phyloP scores from a whole-genome alignment of 257 asterid genomes.

The Dorcoceras hygrometricum region DNA sequence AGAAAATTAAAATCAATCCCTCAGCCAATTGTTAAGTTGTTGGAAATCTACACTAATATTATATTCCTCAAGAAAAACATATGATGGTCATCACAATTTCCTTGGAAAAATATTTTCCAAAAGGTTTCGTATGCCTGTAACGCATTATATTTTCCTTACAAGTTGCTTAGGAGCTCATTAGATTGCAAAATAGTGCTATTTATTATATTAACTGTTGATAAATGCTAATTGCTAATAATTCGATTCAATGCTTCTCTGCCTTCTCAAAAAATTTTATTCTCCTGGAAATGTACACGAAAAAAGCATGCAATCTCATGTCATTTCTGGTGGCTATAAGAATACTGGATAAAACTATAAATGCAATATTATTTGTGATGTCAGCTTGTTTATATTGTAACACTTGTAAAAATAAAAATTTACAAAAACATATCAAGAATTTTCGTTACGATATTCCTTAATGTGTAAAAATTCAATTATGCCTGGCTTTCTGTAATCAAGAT shows the following conservation, averaged over 20 bases:
- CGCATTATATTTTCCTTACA: constrained; percentile 3
- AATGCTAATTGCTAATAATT: background rate
- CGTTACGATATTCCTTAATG: no score
- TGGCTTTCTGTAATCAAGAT: constrained; percentile 8
- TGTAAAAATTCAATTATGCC: constrained; percentile 3
- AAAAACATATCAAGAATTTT: no score
- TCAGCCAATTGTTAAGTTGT: no score
- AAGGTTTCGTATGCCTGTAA: constrained; percentile 4
- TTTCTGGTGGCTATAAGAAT: background rate
- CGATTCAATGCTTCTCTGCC: background rate
- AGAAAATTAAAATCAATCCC: no score
- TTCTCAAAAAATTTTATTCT: no score
- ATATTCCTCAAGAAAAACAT: background rate
- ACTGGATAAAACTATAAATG: no score
- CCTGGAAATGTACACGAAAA: background rate
- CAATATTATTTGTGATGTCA: background rate
- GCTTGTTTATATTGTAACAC: background rate
- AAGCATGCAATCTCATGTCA: background rate
- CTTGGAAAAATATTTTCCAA: constrained; percentile 4
- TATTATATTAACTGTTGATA: constrained; percentile 1
- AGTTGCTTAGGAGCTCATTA: constrained; percentile 1
- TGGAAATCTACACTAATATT: no score
- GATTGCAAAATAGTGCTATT: constrained; percentile 6
- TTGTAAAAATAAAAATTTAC: background rate
- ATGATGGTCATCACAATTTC: background rate